A percentile compares a stretch with the other conserved stretches of the same genome.
Evolutionary conservation across 1,139 yeast genomes (phyloP).

Genomic region (Meyerozyma guilliermondii): DNA sequence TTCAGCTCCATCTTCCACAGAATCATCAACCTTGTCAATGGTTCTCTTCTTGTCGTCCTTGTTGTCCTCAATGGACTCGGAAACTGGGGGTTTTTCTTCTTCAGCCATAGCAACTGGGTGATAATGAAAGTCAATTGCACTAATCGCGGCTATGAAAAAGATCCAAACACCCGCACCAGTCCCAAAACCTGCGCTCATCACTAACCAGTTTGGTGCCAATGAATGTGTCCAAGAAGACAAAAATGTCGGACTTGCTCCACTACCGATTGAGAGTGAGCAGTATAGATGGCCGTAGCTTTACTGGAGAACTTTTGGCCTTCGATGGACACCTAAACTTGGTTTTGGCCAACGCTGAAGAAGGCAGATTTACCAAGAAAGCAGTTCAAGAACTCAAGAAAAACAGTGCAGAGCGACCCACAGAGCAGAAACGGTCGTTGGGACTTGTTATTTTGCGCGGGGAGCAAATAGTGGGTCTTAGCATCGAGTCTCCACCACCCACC

Average conservation of each 20-base stretch:
- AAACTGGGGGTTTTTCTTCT: conserved; percentile 4
- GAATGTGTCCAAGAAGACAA: conserved; percentile 38
- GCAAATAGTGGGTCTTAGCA: conserved; percentile 74
- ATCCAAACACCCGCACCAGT: neutral
- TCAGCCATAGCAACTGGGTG: conserved; percentile 4
- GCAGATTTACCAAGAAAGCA: conserved; percentile 65
- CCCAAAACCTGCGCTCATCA: neutral
- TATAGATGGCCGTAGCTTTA: conserved; percentile 66
- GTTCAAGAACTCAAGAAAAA: conserved; percentile 31
- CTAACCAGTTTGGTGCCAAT: neutral
- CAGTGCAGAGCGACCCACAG: conserved; percentile 24
- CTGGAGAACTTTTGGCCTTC: conserved; percentile 81
- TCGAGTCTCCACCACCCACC: conserved; percentile 72
- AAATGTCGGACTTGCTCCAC: conserved; percentile 66
- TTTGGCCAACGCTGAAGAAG: conserved; percentile 79
- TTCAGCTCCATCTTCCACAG: conserved; percentile 7
- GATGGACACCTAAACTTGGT: conserved; percentile 89
- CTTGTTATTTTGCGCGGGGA: conserved; percentile 85
- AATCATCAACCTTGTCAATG: conserved; percentile 4
- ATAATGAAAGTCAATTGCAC: neutral
- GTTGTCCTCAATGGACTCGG: conserved; percentile 7
- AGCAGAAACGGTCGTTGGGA: conserved; percentile 72
- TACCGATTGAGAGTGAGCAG: conserved; percentile 71
- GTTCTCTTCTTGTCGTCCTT: conserved; percentile 8
- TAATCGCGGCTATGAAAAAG: neutral